Evolutionary conservation across 331 rosid genomes (phyloP).

Genomic region (Pyracantha coccinea): DNA sequence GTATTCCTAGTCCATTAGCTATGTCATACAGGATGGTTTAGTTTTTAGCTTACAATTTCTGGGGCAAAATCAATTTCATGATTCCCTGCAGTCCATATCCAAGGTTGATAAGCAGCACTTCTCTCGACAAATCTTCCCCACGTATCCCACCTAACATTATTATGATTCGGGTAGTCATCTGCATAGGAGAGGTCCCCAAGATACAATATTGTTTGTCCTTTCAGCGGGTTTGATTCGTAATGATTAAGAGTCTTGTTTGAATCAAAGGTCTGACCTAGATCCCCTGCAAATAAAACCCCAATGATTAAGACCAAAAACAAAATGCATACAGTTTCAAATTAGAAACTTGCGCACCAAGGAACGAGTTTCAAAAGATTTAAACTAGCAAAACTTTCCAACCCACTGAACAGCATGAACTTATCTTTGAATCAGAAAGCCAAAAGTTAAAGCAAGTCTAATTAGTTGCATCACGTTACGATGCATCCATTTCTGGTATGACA

Average conservation of each 20-base stretch:
- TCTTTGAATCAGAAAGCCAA: background rate
- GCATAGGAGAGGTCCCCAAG: constrained; percentile 61
- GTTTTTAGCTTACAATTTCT: background rate
- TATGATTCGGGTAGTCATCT: constrained; percentile 51
- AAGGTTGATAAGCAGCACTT: constrained; percentile 60
- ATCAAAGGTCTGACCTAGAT: constrained; percentile 75
- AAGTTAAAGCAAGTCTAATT: background rate
- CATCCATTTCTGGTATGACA: background rate
- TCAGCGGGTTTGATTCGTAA: constrained; percentile 36
- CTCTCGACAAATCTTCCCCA: constrained; percentile 71
- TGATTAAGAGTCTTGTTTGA: constrained; percentile 67
- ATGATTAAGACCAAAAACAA: background rate
- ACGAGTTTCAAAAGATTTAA: background rate
- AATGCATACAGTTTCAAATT: background rate
- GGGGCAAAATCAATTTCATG: constrained; percentile 42
- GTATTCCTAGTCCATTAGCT: background rate
- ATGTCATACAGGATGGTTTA: no score
- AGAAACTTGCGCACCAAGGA: background rate
- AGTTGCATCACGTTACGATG: background rate
- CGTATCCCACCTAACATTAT: constrained; percentile 69
- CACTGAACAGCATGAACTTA: background rate
- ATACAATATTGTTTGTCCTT: constrained; percentile 29
- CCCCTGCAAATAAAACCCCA: constrained; percentile 27
- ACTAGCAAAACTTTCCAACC: background rate
- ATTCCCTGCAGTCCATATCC: constrained; percentile 57